phyloP scores from a whole-genome alignment of 1,284 basidiomycete genomes.

The Mycena sp. region DNA sequence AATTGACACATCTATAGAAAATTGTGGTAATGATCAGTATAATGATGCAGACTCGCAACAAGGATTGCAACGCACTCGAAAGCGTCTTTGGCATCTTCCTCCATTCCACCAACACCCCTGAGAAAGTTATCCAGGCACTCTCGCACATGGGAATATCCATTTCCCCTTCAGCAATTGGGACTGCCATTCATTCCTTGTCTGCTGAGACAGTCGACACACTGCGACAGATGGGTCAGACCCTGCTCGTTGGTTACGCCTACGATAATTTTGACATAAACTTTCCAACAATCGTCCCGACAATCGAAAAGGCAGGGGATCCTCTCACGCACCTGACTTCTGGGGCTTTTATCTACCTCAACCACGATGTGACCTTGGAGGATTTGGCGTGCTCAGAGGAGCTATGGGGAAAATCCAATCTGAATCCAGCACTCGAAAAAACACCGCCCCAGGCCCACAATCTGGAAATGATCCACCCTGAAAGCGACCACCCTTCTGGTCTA shows the following conservation, averaged over 20 bases:
- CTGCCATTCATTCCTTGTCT: slow-evolving; percentile 34
- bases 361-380: slow-evolving; percentile 32
- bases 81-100: slow-evolving; percentile 11
- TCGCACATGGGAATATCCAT: slow-evolving; percentile 40
- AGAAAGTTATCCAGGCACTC: slow-evolving; percentile 31
- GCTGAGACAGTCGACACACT: slow-evolving; percentile 22
- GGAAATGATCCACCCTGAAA: slow-evolving; percentile 23
- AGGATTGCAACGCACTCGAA: slow-evolving; percentile 12
- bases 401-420: slow-evolving; percentile 30
- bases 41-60: not conserved
- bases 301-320: slow-evolving; percentile 33
- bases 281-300: slow-evolving; percentile 29
- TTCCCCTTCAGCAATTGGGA: slow-evolving; percentile 29
- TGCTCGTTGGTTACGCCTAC: slow-evolving; percentile 39
- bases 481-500: slow-evolving; percentile 22
- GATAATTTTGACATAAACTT: slow-evolving; percentile 49
- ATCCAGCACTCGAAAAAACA: not conserved
- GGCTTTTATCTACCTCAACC: slow-evolving; percentile 33
- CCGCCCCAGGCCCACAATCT: not conserved
- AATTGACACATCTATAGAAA: slow-evolving; percentile 5
- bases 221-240: slow-evolving; percentile 28
- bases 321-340: slow-evolving; percentile 43
- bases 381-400: slow-evolving; percentile 38
- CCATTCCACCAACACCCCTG: slow-evolving; percentile 8
- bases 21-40: slow-evolving; percentile 10